Conservation (phyloP, 2,329 filamentous ascomycete species). For the Polychaeton citri region DNA sequence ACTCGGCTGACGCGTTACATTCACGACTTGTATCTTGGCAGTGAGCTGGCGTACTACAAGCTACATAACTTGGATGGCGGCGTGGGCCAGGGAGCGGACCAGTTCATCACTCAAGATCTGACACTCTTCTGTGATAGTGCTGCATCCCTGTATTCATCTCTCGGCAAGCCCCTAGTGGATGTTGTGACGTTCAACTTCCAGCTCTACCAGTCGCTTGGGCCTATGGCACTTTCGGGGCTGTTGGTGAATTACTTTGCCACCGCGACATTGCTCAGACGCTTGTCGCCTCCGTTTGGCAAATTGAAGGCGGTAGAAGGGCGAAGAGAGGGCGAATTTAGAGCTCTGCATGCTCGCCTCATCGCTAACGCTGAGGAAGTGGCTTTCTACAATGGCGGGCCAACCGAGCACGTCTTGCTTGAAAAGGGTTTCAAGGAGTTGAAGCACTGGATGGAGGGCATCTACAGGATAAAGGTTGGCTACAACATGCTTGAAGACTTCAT, state of each 20-base stretch:
- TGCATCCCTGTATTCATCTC: constrained; percentile 82
- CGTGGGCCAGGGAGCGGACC: constrained; percentile 80
- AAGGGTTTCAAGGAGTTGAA: constrained; percentile 86
- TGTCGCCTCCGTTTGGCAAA: constrained; percentile 93
- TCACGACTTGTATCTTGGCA: constrained; percentile 89
- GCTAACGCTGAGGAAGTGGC: constrained; percentile 96
- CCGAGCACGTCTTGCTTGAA: constrained; percentile 86
- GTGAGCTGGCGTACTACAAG: constrained; percentile 94
- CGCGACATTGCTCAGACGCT: constrained; percentile 70
- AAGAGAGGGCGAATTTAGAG: constrained; percentile 89
- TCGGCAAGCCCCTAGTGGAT: constrained; percentile 97
- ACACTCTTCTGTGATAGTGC: constrained; percentile 90
- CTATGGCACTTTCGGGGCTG: constrained; percentile 72
- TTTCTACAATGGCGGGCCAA: constrained; percentile 91
- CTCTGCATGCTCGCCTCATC: constrained; percentile 78
- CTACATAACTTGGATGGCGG: constrained; percentile 85
- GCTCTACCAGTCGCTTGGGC: constrained; percentile 79
- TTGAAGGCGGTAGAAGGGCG: constrained; percentile 91
- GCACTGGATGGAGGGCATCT: constrained; percentile 96
- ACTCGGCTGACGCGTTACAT: constrained; percentile 92
- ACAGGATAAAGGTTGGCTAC: constrained; percentile 93
- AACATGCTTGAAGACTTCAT: constrained; percentile 99
- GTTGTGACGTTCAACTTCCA: constrained; percentile 97
- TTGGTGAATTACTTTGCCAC: constrained; percentile 90
- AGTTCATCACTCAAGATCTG: constrained; percentile 94